These are phyloP conservation scores for Backusella mclennaniae DNA, from an alignment of 192 early-diverging fungal genomes.

Conservation along the genomic window DNA sequence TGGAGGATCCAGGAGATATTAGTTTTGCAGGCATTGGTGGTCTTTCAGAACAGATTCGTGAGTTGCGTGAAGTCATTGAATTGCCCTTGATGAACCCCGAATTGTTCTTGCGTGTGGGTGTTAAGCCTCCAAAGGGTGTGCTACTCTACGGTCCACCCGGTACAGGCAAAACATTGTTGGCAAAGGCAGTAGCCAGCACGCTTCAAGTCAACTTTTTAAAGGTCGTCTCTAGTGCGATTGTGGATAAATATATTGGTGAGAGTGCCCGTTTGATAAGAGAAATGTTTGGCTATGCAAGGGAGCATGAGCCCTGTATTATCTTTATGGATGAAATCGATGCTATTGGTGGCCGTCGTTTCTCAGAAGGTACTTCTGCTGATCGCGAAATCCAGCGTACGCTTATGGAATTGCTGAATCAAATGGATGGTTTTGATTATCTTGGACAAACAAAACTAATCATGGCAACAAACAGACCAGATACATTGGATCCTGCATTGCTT, in stretches of 20 bases:
- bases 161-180: conserved; percentile 97
- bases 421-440: conserved; percentile 99
- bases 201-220: conserved; percentile 99
- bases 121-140: conserved; percentile 99
- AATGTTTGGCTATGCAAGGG: conserved; percentile 98
- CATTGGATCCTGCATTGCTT: conserved; percentile 95
- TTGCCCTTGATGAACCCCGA: conserved; percentile 98
- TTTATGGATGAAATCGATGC: conserved; percentile 99
- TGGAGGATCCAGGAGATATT: conserved; percentile 93
- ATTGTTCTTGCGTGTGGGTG: conserved; percentile 94
- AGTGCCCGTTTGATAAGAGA: conserved; percentile 95
- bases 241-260: conserved; percentile 99
- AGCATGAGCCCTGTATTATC: conserved; percentile 99
- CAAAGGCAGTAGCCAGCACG: conserved; percentile 95
- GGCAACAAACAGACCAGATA: conserved; percentile 99
- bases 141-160: conserved; percentile 96
- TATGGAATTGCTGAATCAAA: conserved; percentile 99
- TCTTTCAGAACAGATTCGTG: conserved; percentile 93
- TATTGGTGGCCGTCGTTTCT: conserved; percentile 98
- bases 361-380: conserved; percentile 99
- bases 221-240: conserved; percentile 97
- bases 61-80: conserved; percentile 98
- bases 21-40: conserved; percentile 98
- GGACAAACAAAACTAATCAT: conserved; percentile 99
- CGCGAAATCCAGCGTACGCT: conserved; percentile 99